Conservation (phyloP, 805 yeast genomes). For the Brettanomyces naardenensis region DNA sequence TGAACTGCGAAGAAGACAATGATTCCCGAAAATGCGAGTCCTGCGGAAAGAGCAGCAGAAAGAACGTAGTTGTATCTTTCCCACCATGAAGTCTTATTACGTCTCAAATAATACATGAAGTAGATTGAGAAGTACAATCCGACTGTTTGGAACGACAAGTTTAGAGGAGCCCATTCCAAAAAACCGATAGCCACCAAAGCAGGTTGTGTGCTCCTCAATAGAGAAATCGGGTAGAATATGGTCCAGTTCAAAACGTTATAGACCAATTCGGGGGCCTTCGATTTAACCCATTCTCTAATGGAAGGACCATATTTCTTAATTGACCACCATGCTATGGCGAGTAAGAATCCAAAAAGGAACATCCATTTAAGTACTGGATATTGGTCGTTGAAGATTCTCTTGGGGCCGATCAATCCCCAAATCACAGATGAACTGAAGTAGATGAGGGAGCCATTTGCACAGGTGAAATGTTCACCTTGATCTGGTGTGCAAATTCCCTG, state of each 20-base stretch:
- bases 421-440: constrained; percentile 49
- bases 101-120: constrained; percentile 45
- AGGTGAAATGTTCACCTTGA: constrained; percentile 39
- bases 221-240: constrained; percentile 16
- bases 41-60: constrained; percentile 60
- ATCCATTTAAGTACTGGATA: constrained; percentile 45
- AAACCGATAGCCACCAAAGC: constrained; percentile 57
- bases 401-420: constrained; percentile 66
- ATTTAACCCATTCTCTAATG: neutral
- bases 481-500: constrained; percentile 33
- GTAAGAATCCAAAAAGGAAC: constrained; percentile 54
- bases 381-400: constrained; percentile 41
- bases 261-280: constrained; percentile 27
- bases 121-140: constrained; percentile 47
- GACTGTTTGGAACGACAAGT: constrained; percentile 57
- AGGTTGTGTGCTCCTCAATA: constrained; percentile 44
- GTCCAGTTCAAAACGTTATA: constrained; percentile 6
- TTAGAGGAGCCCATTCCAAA: constrained; percentile 68
- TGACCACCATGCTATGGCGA: constrained; percentile 35
- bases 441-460: constrained; percentile 33
- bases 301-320: constrained; percentile 14
- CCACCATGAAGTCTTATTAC: constrained; percentile 63
- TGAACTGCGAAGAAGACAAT: constrained; percentile 45
- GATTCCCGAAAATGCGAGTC: constrained; percentile 56
- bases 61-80: constrained; percentile 64